Evolutionary conservation across 2,329 filamentous ascomycete genomes (phyloP).

Genomic region (Trichoderma breve): DNA sequence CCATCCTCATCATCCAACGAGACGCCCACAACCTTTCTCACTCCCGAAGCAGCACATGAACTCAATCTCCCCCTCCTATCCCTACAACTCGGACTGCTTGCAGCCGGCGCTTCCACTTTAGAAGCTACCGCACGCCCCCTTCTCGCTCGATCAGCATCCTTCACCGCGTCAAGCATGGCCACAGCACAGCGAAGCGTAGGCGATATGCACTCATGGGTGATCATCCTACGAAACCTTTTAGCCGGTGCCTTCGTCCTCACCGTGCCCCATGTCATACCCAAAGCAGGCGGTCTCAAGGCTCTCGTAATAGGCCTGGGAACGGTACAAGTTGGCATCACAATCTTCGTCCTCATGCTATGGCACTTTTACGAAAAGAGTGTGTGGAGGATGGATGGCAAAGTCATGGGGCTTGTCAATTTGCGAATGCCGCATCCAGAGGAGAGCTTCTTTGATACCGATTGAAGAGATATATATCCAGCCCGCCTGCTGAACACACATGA

Average conservation of each 20-base stretch:
- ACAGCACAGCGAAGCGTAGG: conserved; percentile 45
- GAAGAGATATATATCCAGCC: background rate
- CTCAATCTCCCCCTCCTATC: conserved; percentile 42
- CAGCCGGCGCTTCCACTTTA: conserved; percentile 41
- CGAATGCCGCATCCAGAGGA: conserved; percentile 37
- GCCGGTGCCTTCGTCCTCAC: conserved; percentile 45
- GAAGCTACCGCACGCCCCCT: conserved; percentile 43
- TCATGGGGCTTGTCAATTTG: conserved; percentile 48
- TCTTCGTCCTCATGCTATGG: conserved; percentile 37
- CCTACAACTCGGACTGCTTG: conserved; percentile 48
- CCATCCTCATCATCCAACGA: background rate
- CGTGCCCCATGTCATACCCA: conserved; percentile 38
- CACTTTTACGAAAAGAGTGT: conserved; percentile 44
- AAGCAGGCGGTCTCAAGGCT: conserved; percentile 36
- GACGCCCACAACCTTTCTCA: conserved; percentile 26
- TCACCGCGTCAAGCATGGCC: conserved; percentile 47
- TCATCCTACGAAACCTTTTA: conserved; percentile 41
- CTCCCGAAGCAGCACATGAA: conserved; percentile 27
- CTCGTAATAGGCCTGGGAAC: conserved; percentile 43
- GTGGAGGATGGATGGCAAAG: conserved; percentile 43
- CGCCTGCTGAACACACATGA: background rate
- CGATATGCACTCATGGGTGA: conserved; percentile 48
- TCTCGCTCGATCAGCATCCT: conserved; percentile 48
- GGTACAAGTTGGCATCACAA: conserved; percentile 41
- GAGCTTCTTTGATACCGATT: conserved; percentile 47